These are phyloP conservation scores for Mortierella sp. DNA, from an alignment of 371 early-diverging fungal species.

Conservation along the genomic window DNA sequence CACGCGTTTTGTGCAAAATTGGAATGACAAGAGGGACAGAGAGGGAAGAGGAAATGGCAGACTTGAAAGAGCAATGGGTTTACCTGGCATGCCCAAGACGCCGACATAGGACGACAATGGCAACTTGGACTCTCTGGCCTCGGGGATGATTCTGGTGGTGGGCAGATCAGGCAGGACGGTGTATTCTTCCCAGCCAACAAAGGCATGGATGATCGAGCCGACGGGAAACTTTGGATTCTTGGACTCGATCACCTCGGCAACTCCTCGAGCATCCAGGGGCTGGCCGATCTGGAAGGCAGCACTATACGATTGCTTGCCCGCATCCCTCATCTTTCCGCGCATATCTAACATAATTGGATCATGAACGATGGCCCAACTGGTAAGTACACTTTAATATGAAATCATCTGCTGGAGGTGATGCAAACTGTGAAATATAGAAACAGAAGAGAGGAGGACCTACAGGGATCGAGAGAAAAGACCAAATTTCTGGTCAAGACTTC, in stretches of 20 bases:
- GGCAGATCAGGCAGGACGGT: slow-evolving; percentile 53
- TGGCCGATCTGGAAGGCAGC: slow-evolving; percentile 69
- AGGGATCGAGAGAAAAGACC: slow-evolving; percentile 69
- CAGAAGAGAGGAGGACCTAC: slow-evolving; percentile 30
- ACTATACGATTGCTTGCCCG: slow-evolving; percentile 62
- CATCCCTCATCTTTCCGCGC: slow-evolving; percentile 77
- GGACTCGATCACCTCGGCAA: slow-evolving; percentile 74
- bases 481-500: slow-evolving; percentile 69
- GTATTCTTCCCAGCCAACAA: slow-evolving; percentile 71
- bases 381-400: background rate
- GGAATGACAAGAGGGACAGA: background rate
- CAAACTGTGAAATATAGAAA: background rate
- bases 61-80: background rate
- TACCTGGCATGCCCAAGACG: slow-evolving; percentile 57
- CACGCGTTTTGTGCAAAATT: background rate
- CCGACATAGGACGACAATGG: slow-evolving; percentile 68
- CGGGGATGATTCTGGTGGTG: slow-evolving; percentile 56
- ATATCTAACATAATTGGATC: slow-evolving; percentile 46
- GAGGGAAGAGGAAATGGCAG: background rate
- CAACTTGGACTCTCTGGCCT: slow-evolving; percentile 58
- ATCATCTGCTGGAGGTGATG: background rate
- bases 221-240: slow-evolving; percentile 67
- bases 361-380: too few relatives aligned
- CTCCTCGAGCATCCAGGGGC: slow-evolving; percentile 70
- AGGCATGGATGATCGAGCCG: slow-evolving; percentile 73